Evolutionary conservation across 495 filamentous ascomycete genomes (phyloP).

Genomic region (Xylaria castorea): DNA sequence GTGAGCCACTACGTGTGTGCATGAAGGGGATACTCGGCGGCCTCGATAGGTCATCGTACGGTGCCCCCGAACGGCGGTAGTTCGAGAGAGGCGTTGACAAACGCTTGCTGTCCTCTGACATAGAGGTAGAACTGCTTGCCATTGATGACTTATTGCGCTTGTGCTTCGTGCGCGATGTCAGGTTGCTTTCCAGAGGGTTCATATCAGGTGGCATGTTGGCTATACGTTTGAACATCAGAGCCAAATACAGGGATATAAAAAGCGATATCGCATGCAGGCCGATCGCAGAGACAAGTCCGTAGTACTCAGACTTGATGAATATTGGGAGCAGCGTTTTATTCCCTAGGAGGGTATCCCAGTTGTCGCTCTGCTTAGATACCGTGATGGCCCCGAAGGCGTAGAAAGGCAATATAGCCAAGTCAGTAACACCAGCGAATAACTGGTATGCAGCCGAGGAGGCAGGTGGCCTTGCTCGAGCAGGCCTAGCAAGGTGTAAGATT

Average conservation of each 20-base stretch:
- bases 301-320: constrained; percentile 69
- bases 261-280: constrained; percentile 75
- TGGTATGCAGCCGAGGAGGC: constrained; percentile 84
- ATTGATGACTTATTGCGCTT: constrained; percentile 79
- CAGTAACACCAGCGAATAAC: constrained; percentile 75
- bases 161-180: constrained; percentile 70
- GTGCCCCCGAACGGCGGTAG: constrained; percentile 55
- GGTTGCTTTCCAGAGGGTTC: constrained; percentile 87
- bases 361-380: constrained; percentile 55
- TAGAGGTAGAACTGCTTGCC: constrained; percentile 59
- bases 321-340: constrained; percentile 53
- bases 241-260: constrained; percentile 71
- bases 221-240: constrained; percentile 80
- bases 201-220: constrained; percentile 82
- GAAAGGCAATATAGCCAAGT: constrained; percentile 75
- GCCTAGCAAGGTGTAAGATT: constrained; percentile 75
- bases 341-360: constrained; percentile 70
- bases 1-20: constrained; percentile 70
- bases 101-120: constrained; percentile 58
- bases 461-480: constrained; percentile 70
- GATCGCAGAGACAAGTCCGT: constrained; percentile 63
- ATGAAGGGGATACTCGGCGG: constrained; percentile 75
- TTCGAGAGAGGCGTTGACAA: constrained; percentile 54
- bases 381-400: constrained; percentile 74
- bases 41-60: constrained; percentile 61